These are phyloP conservation scores for Epipyxis sp. DNA, from an alignment of 108 stramenopile species.

Conservation along the genomic window DNA sequence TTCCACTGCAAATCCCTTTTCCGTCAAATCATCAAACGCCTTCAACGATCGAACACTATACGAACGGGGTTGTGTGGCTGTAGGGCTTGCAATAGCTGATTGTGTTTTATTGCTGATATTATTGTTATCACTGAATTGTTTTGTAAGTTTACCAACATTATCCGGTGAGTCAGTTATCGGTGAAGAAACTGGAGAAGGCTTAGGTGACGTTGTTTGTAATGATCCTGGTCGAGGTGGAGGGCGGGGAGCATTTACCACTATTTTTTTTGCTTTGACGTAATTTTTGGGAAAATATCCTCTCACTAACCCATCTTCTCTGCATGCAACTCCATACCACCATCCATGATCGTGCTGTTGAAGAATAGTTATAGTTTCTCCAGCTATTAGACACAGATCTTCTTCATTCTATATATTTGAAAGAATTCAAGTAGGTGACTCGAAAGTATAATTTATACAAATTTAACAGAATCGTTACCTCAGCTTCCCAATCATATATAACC, in stretches of 20 bases:
- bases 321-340: not conserved
- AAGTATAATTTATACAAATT: not conserved
- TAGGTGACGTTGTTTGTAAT: not conserved
- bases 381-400: not conserved
- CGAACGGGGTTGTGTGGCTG: not conserved
- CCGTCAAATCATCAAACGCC: conserved; percentile 3
- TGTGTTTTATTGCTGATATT: too few relatives aligned
- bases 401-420: not conserved
- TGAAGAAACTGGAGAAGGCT: too few relatives aligned
- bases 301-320: not conserved
- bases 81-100: not conserved
- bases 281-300: conserved; percentile 16
- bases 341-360: not conserved
- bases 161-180: too few relatives aligned
- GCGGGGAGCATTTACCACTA: not conserved
- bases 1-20: conserved; percentile 4
- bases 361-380: not conserved
- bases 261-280: conserved; percentile 2
- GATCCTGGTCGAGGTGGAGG: not conserved
- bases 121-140: too few relatives aligned
- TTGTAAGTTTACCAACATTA: not conserved
- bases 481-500: conserved; percentile 1
- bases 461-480: not conserved
- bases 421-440: not conserved
- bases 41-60: not conserved